Evolutionary conservation across 257 asterid species (phyloP).

Genomic region (Paraleonurus japonicus): DNA sequence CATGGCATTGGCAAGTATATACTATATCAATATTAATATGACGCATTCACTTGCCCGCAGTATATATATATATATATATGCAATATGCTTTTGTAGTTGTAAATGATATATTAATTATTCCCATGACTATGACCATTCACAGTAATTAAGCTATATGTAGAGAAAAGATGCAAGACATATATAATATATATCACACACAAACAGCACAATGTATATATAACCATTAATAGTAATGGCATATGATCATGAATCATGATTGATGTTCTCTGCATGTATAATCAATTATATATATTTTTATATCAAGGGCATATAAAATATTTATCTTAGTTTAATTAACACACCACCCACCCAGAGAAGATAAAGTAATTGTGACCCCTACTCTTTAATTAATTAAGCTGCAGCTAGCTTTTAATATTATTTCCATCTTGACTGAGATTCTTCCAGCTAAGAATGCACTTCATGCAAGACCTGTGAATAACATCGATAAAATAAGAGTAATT

Average conservation of each 20-base stretch:
- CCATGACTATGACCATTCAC: no score
- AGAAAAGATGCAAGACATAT: no score
- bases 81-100: no score
- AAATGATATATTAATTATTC: no score
- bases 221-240: not conserved
- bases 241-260: constrained; percentile 12
- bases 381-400: not conserved
- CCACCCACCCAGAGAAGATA: not conserved
- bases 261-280: constrained; percentile 9
- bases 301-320: constrained; percentile 10
- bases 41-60: no score
- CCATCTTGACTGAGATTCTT: constrained; percentile 33
- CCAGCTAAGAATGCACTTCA: constrained; percentile 39
- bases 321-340: not conserved
- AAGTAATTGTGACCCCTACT: constrained; percentile 8
- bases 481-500: not conserved
- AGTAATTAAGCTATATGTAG: no score
- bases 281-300: not conserved
- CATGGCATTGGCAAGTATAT: no score
- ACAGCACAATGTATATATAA: constrained; percentile 12
- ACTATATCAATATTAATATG: no score
- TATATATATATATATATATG: no score
- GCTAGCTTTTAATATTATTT: constrained; percentile 3
- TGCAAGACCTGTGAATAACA: not conserved
- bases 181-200: not conserved